Base-by-base conservation (phyloP, 1,139 yeast species). In the Blastobotrys serpentis region DNA sequence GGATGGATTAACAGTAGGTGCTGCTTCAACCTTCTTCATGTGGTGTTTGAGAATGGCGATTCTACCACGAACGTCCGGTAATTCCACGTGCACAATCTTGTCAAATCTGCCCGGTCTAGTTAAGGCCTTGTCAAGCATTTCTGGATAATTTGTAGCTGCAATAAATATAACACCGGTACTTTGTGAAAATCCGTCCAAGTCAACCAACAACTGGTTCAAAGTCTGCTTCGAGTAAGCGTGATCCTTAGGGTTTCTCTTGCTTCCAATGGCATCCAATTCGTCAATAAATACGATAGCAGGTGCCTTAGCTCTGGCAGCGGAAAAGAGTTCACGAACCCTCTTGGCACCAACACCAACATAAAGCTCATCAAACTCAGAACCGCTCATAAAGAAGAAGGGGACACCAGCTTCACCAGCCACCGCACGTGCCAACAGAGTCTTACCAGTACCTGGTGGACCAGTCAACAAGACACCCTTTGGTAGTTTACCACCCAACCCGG, bases 361-460 rank as follows among this genome's bases (percentile, higher is more conserved):
- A 57, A 94, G 79, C 67, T 94, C 98, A 66, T 94, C 98, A 65
- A 94, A 94, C 68, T 94, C 98, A 1, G 97, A 88, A 44, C 98
- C 99, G 3, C 96, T 86, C 98, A 92, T 90, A 69, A 90, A 92
- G 69, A 92, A 92, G 65, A 94, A 94, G 23, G 98, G 98, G 25
- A 92, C 98, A 43, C 96, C 98, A 1, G 99, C 98, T 69, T 94
- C 98, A 52, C 98, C 98, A 8, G 99, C 99, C 34, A 97, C 95
- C 16, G 99, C 98, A 60, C 98, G 80, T 0, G 98, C 98, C 54
- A 94, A 77, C 55, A 94, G 74, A 1, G 99, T 94, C 68, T 94
- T 94, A 79, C 99, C 99, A 4, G 99, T 94, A 71, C 99, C 99
- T 34, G 99, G 99, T 34, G 99, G 99, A 42, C 99, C 99, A 5